These are phyloP conservation scores for Thermomucor indicae-seudaticae DNA, from an alignment of 371 early-diverging fungal species.

Conservation along the genomic window DNA sequence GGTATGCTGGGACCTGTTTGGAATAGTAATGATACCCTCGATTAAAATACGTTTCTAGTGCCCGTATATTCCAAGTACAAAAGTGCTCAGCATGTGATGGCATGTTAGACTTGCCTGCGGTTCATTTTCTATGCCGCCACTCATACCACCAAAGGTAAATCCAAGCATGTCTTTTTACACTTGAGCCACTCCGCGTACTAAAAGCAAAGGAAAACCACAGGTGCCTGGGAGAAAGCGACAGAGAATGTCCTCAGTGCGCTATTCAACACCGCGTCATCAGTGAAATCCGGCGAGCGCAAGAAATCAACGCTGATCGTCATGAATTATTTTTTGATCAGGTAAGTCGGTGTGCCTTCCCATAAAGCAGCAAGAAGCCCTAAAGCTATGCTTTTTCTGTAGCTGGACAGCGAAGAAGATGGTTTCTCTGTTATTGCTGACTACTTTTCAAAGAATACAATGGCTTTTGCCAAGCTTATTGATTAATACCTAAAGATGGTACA, in stretches of 20 bases:
- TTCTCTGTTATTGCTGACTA: conserved; percentile 86
- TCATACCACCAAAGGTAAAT: conserved; percentile 85
- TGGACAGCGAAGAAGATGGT: conserved; percentile 76
- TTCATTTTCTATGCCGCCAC: conserved; percentile 92
- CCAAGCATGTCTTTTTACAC: not conserved
- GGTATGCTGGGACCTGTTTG: conserved; percentile 24
- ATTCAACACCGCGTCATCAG: conserved; percentile 77
- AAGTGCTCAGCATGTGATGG: conserved; percentile 83
- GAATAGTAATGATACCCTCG: not conserved
- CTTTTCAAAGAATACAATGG: conserved; percentile 84
- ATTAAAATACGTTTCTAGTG: conserved; percentile 28
- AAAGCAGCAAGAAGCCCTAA: not conserved
- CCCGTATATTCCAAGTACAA: conserved; percentile 82
- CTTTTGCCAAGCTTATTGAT: conserved; percentile 71
- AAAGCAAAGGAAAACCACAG: no score
- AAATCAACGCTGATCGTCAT: conserved; percentile 69
- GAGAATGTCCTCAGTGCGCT: conserved; percentile 87
- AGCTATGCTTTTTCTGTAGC: conserved; percentile 41
- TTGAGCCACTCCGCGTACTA: no score
- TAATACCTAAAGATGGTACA: no score
- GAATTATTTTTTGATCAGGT: conserved; percentile 80
- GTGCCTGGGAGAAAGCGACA: conserved; percentile 70
- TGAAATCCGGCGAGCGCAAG: conserved; percentile 75
- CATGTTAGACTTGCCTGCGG: conserved; percentile 82
- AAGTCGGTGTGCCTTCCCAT: not conserved